Base-by-base conservation (phyloP, 2,329 filamentous ascomycete species). In the Ophiosphaerella korrae region DNA sequence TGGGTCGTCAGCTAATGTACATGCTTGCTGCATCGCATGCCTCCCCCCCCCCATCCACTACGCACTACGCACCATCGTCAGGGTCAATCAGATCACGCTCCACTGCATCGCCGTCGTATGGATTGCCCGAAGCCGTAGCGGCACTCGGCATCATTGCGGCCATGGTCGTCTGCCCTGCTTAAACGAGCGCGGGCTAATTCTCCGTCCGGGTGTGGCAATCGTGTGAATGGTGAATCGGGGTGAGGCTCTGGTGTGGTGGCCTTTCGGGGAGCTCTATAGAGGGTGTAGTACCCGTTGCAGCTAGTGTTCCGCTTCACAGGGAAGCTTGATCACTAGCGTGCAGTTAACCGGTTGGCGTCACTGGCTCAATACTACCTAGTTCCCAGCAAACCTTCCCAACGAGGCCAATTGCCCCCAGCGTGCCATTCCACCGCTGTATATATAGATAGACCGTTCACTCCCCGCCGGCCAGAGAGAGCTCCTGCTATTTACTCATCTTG, bases 51-150 rank as follows among this genome's bases (percentile, higher is more conserved):
- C 26, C 7, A 26, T 26, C 8, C 24, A 26, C 24, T 26, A 54
- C 41, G 50, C 54, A 50, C 44, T 55, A 57, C 67, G 52, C 70
- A 81, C 78, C 78, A 72, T 81, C 79, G 64, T 81, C 79, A 16
- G 79, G 78, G 63, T 81, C 79, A 45, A 81, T 81, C 55, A 81
- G 73, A 66, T 81, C 78, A 61, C 78, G 77, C 59, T 79, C 77
- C 36, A 78, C 68, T 16, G 74, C 72, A 49, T 78, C 75, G 57
- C 72, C 69, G 60, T 80, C 77, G 63, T 79, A 79, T 43, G 70
- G 70, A 40, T 71, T 68, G 65, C 73, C 74, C 54, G 62, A 57
- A 21, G 45, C 29, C 26, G 67, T 70, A 37, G 70, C 66, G 48
- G 72, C 67, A 53, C 74, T 74, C 45, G 75, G 74, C 73, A 77